A percentile compares a stretch with the other conserved stretches of the same genome.
These are phyloP conservation scores for Fusarium sp. DNA, from an alignment of 2,329 filamentous ascomycete genomes.

Conservation along the genomic window DNA sequence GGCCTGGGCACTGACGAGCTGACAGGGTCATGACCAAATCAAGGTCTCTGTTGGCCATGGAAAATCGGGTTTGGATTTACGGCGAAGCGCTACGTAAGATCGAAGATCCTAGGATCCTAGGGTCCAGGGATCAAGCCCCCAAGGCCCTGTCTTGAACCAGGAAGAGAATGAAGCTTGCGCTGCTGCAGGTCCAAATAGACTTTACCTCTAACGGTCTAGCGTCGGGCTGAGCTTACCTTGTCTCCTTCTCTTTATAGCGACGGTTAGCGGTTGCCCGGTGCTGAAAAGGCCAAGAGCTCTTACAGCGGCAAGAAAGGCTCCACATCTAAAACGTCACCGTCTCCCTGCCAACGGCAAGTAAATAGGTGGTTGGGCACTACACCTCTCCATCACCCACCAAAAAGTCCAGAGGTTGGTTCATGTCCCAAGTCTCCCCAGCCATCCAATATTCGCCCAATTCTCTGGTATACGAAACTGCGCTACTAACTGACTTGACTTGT, in stretches of 20 bases:
- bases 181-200: conserved; percentile 36
- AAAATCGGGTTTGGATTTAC: conserved; percentile 19
- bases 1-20: conserved; percentile 30
- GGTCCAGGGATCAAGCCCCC: conserved; percentile 34
- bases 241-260: conserved; percentile 24
- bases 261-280: conserved; percentile 43
- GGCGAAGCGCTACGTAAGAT: conserved; percentile 39
- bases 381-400: conserved; percentile 30
- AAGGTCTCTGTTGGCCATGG: conserved; percentile 11
- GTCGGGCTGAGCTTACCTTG: not conserved
- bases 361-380: conserved; percentile 45
- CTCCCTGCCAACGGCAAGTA: conserved; percentile 42
- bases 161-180: conserved; percentile 20
- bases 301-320: conserved; percentile 11
- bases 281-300: conserved; percentile 13
- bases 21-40: conserved; percentile 17
- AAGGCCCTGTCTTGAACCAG: conserved; percentile 8
- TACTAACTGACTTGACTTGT: conserved; percentile 18
- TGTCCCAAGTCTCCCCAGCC: conserved; percentile 42
- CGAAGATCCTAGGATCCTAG: conserved; percentile 41
- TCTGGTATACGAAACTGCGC: conserved; percentile 34
- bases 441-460: conserved; percentile 41
- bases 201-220: conserved; percentile 19
- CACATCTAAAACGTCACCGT: conserved; percentile 42
- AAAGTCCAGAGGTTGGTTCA: conserved; percentile 45